These are phyloP conservation scores for Venturia carpophila DNA, from an alignment of 2,329 filamentous ascomycete species.

Conservation along the genomic window DNA sequence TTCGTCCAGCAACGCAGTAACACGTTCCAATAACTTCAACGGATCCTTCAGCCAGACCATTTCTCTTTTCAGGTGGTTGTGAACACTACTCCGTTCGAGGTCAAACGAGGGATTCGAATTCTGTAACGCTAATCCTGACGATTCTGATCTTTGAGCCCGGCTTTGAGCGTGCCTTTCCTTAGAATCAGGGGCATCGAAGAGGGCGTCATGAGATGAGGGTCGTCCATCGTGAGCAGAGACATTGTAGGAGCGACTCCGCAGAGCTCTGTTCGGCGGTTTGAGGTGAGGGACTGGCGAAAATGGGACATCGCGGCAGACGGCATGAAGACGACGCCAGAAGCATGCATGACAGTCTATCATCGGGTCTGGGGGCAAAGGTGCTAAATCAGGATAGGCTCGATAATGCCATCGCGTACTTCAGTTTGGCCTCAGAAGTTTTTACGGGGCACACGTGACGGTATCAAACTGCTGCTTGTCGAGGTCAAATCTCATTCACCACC, in stretches of 20 bases:
- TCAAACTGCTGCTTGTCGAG: neutral
- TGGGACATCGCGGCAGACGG: slow-evolving; percentile 30
- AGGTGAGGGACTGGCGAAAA: slow-evolving; percentile 17
- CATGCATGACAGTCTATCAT: slow-evolving; percentile 42
- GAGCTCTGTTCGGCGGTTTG: slow-evolving; percentile 1
- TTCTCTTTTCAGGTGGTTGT: slow-evolving; percentile 43
- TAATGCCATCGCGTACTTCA: neutral
- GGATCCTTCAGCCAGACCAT: slow-evolving; percentile 61
- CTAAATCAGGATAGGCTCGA: neutral
- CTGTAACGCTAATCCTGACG: slow-evolving; percentile 9
- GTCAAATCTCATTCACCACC: neutral
- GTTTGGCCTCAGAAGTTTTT: neutral
- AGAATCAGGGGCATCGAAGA: neutral
- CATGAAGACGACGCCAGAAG: slow-evolving; percentile 36
- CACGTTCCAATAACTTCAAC: slow-evolving; percentile 60
- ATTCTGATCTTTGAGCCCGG: slow-evolving; percentile 3
- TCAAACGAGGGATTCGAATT: neutral
- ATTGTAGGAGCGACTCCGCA: neutral
- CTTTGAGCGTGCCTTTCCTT: neutral
- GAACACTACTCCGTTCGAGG: slow-evolving; percentile 2
- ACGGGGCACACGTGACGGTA: neutral
- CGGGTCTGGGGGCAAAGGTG: slow-evolving; percentile 17
- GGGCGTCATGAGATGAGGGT: neutral
- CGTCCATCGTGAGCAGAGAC: slow-evolving; percentile 4
- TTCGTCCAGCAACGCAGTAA: slow-evolving; percentile 52